Evolutionary conservation across 192 early-diverging fungal species (phyloP).

Genomic region (Pecoramyces ruminantium): DNA sequence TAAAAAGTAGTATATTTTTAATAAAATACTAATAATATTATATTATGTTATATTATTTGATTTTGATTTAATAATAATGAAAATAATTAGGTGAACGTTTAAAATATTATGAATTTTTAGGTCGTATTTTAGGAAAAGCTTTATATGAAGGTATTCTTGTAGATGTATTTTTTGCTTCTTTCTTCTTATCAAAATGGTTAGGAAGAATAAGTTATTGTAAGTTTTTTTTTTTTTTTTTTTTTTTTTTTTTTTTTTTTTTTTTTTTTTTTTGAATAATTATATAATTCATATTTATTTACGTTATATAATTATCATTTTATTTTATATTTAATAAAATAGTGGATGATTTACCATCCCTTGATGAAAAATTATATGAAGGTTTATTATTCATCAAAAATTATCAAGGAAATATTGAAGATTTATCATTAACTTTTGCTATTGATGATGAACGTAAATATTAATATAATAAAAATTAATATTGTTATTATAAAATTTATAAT

Average conservation of each 20-base stretch:
- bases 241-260: slow-evolving; percentile 1
- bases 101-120: slow-evolving; percentile 54
- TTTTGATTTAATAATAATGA: too few species aligned
- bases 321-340: slow-evolving; percentile 12
- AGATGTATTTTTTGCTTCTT: slow-evolving; percentile 65
- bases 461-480: not conserved
- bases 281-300: not conserved
- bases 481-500: not conserved
- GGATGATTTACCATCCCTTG: slow-evolving; percentile 64
- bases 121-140: slow-evolving; percentile 68
- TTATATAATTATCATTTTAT: not conserved
- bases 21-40: too few species aligned
- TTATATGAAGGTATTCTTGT: slow-evolving; percentile 73
- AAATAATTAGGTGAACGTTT: slow-evolving; percentile 13
- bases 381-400: slow-evolving; percentile 60
- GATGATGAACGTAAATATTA: slow-evolving; percentile 29
- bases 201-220: slow-evolving; percentile 45
- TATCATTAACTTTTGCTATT: slow-evolving; percentile 44
- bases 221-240: slow-evolving; percentile 3
- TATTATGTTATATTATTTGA: too few species aligned
- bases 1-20: too few species aligned
- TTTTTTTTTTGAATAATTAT: not conserved
- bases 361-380: slow-evolving; percentile 58
- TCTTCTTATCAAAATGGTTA: slow-evolving; percentile 62
- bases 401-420: slow-evolving; percentile 46